These are phyloP conservation scores for Fusarium sp. DNA, from an alignment of 2,329 filamentous ascomycete genomes.

Conservation along the genomic window DNA sequence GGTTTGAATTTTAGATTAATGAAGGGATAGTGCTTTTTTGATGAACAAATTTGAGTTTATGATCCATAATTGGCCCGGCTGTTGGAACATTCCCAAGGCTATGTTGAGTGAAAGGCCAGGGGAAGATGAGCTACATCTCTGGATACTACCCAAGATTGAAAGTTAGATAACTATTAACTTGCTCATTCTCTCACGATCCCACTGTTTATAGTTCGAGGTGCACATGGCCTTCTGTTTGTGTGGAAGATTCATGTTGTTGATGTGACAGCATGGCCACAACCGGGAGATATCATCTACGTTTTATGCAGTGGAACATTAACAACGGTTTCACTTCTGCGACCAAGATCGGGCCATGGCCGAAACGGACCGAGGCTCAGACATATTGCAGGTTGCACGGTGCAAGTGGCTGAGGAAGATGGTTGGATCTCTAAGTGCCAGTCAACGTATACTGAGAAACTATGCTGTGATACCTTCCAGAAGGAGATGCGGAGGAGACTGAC, in stretches of 20 bases:
- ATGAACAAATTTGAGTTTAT: neutral
- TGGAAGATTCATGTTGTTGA: neutral
- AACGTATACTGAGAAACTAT: neutral
- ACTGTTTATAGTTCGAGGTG: slow-evolving; percentile 2
- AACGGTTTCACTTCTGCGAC: slow-evolving; percentile 21
- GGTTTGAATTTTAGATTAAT: slow-evolving; percentile 20
- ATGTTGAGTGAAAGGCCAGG: neutral
- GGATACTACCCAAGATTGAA: neutral
- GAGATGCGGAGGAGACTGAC: neutral
- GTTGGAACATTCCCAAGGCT: neutral
- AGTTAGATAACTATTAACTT: neutral
- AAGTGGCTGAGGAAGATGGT: slow-evolving; percentile 2
- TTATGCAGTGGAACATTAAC: slow-evolving; percentile 15
- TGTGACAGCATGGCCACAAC: neutral
- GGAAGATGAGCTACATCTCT: neutral
- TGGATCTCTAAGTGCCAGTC: slow-evolving; percentile 2
- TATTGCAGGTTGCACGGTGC: slow-evolving; percentile 3
- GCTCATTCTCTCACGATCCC: neutral
- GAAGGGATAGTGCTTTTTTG: slow-evolving; percentile 14
- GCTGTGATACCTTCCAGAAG: slow-evolving; percentile 31
- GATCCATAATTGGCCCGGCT: neutral
- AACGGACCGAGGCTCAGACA: slow-evolving; percentile 33
- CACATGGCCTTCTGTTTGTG: neutral
- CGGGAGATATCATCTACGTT: slow-evolving; percentile 14
- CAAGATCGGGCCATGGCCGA: slow-evolving; percentile 25